Conservation (phyloP, 2,329 filamentous ascomycete species). For the Alternaria ethzedia region DNA sequence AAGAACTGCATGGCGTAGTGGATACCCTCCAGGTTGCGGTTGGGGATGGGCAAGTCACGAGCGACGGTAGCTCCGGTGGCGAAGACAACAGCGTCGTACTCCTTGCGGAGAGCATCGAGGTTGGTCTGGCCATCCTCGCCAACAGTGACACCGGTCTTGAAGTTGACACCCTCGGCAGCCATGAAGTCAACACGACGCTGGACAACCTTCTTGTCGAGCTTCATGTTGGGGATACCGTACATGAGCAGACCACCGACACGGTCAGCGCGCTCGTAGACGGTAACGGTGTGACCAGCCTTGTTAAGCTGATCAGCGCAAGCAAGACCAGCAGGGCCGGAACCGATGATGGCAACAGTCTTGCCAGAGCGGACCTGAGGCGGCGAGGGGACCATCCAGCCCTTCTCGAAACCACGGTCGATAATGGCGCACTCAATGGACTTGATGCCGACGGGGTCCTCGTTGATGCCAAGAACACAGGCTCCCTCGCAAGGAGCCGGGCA, state of each 20-base stretch:
- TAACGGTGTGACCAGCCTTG: slow-evolving; percentile 85
- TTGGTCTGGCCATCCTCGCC: slow-evolving; percentile 75
- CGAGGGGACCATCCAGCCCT: slow-evolving; percentile 93
- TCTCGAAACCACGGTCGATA: slow-evolving; percentile 95
- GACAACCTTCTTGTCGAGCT: slow-evolving; percentile 96
- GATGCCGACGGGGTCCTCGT: slow-evolving; percentile 95
- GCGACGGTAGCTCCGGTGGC: slow-evolving; percentile 93
- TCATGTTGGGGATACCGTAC: slow-evolving; percentile 99
- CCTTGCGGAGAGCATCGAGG: slow-evolving; percentile 73
- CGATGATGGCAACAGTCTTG: slow-evolving; percentile 87
- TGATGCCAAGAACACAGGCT: slow-evolving; percentile 94
- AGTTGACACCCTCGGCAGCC: slow-evolving; percentile 84
- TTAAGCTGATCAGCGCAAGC: slow-evolving; percentile 93
- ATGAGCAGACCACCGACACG: slow-evolving; percentile 90
- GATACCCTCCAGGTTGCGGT: slow-evolving; percentile 85
- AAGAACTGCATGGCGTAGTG: slow-evolving; percentile 98
- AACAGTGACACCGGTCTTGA: slow-evolving; percentile 78
- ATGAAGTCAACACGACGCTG: slow-evolving; percentile 96
- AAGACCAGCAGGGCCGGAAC: slow-evolving; percentile 90
- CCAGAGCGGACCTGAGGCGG: slow-evolving; percentile 82
- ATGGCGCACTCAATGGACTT: slow-evolving; percentile 99
- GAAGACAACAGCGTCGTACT: slow-evolving; percentile 85
- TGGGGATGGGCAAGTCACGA: slow-evolving; percentile 88
- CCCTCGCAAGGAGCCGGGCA: slow-evolving; percentile 97
- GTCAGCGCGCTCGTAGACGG: slow-evolving; percentile 91